These are phyloP conservation scores for Candida orba DNA, from an alignment of 805 yeast genomes.

Conservation along the genomic window DNA sequence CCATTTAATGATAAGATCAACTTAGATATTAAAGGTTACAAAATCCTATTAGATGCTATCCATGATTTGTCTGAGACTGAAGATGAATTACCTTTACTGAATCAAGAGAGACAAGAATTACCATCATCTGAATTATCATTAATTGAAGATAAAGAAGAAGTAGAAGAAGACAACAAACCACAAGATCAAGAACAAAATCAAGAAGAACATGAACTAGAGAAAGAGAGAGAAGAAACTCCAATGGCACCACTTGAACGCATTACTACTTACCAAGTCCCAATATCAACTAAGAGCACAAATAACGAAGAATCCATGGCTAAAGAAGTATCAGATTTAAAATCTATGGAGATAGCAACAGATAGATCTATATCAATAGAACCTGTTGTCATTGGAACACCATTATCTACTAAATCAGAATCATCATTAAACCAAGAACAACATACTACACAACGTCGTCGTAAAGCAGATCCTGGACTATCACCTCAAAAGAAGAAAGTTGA, in stretches of 20 bases:
- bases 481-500: slow-evolving; percentile 25
- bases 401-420: slow-evolving; percentile 11
- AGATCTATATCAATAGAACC: slow-evolving; percentile 1
- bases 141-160: neutral
- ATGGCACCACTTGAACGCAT: slow-evolving; percentile 5
- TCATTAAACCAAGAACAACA: slow-evolving; percentile 14
- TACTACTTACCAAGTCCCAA: neutral
- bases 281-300: neutral
- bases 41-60: slow-evolving; percentile 43
- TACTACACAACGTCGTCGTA: slow-evolving; percentile 21
- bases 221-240: too few relatives aligned
- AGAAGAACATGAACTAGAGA: too few relatives aligned
- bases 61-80: slow-evolving; percentile 36
- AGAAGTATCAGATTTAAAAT: neutral
- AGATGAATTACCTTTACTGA: slow-evolving; percentile 27
- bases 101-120: neutral
- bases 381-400: slow-evolving; percentile 3
- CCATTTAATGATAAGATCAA: slow-evolving; percentile 57
- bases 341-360: neutral
- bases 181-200: too few relatives aligned
- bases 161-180: neutral
- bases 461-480: slow-evolving; percentile 25
- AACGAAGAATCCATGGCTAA: too few relatives aligned
- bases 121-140: slow-evolving; percentile 5
- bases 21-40: slow-evolving; percentile 66